A percentile compares a stretch with the other conserved stretches of the same genome.
Evolutionary conservation across 2,329 filamentous ascomycete genomes (phyloP).

Genomic region (Fusarium algeriense): DNA sequence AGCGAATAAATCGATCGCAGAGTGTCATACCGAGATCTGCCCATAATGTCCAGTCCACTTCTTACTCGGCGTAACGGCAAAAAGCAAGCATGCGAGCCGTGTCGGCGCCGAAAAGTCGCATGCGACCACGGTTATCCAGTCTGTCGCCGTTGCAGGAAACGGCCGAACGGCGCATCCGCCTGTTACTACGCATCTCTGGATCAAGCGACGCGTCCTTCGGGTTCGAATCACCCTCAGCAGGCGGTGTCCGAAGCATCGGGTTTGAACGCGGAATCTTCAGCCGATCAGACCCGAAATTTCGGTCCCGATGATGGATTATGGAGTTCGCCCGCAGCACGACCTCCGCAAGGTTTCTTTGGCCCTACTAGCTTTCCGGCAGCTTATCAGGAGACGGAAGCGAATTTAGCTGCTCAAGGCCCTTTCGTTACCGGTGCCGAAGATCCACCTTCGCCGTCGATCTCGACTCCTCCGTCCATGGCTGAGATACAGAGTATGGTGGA

Average conservation of each 20-base stretch:
- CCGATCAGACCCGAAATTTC: neutral
- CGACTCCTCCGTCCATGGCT: neutral
- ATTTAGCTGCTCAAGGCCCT: neutral
- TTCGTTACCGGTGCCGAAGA: fast-evolving
- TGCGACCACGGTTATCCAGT: neutral
- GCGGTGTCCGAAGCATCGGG: neutral
- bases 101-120: neutral
- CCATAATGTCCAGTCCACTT: neutral
- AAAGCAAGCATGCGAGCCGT: conserved; percentile 5
- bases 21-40: neutral
- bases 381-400: neutral
- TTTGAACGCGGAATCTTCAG: neutral
- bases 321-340: neutral
- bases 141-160: neutral
- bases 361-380: neutral
- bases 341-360: neutral
- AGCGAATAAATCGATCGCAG: fast-evolving
- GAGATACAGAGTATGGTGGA: neutral
- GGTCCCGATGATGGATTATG: neutral
- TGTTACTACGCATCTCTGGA: neutral
- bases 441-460: neutral
- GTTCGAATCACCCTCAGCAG: neutral
- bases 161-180: neutral
- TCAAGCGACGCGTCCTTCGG: fast-evolving
- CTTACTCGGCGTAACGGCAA: conserved; percentile 3